Evolutionary conservation across 176 grass and related monocot genomes (phyloP), one percentile per base, ranked within the genome.

Genomic region (Zoysia pacifica): DNA sequence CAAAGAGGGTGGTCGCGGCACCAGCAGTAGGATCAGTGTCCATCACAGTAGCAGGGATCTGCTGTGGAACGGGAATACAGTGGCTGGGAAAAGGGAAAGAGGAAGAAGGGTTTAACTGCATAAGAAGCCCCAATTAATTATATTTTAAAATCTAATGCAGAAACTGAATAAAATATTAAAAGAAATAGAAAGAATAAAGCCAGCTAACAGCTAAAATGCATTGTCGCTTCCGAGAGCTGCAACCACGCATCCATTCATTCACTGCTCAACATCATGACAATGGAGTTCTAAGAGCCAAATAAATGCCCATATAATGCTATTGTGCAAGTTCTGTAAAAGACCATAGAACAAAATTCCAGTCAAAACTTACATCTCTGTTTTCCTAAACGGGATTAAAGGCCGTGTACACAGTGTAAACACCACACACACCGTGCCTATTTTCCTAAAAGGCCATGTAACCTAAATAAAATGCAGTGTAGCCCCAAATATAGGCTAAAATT

Each of bases 321-420:
- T 54, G 48, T 66, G 58, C 20, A 58, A 46, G 77, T 58, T 58
- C 66, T 60, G 46, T 65, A 7, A 3, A 69, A 60, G 64, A 36
- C 12, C 6, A 41, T 9, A 55, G 55, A 48, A 68, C 20, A 12
- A 8, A 76, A 51, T 12, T 51, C 9, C 11, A 37, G 14, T 12
- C 3, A 78, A 84, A 63, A 9, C 35, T 44, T 62, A 49, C 18
- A 8, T 6, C 18, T 19, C 5, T 8, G 18, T 8, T 58, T 58
- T 58, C 18, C 18, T 19, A 58, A 55, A 55, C 53, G 15, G 53
- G 53, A 13, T 54, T 19, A 58, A 58, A 58, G 2, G 6, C 18
- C 16, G 5, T 19, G 55, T 19, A 58, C 55, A 58, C 18, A 58
- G 55, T 6, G 15, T 58, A 54, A 54, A 16, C 13, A 1, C 2